Evolutionary conservation across 139 green algal genomes (phyloP).

Genomic region (Closterium sp.): DNA sequence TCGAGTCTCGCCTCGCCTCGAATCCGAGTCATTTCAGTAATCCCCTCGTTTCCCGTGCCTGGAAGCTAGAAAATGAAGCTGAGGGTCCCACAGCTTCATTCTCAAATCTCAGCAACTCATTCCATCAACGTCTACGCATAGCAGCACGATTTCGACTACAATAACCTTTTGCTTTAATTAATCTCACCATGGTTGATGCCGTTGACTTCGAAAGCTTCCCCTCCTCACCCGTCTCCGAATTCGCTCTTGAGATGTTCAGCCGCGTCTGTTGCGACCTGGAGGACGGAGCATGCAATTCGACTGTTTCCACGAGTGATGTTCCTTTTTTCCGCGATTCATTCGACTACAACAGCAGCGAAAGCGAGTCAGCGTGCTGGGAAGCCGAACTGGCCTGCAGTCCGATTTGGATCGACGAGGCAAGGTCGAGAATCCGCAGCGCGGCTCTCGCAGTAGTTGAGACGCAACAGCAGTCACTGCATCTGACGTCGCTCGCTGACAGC

Average conservation of each 20-base stretch:
- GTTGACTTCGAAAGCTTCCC: neutral
- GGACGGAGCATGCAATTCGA: neutral
- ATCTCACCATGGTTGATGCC: neutral
- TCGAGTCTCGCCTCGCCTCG: no score
- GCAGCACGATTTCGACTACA: no score
- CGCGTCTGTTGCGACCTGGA: neutral
- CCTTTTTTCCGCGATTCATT: neutral
- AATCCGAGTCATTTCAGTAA: no score
- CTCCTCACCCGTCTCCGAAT: neutral
- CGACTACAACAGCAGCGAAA: neutral
- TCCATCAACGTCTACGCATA: no score
- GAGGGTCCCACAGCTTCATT: no score
- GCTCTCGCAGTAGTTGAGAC: neutral
- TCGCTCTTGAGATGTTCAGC: neutral
- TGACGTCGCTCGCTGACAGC: neutral
- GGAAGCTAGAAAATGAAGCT: no score
- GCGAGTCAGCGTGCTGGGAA: neutral
- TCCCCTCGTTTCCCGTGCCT: no score
- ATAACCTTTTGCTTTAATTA: no score
- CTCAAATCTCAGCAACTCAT: no score
- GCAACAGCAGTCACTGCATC: neutral
- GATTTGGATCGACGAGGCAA: neutral
- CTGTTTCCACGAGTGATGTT: neutral
- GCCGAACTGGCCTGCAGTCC: neutral
- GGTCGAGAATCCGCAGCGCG: neutral